These are phyloP conservation scores for Solanum rostratum DNA, from an alignment of 257 asterid species.

Conservation along the genomic window DNA sequence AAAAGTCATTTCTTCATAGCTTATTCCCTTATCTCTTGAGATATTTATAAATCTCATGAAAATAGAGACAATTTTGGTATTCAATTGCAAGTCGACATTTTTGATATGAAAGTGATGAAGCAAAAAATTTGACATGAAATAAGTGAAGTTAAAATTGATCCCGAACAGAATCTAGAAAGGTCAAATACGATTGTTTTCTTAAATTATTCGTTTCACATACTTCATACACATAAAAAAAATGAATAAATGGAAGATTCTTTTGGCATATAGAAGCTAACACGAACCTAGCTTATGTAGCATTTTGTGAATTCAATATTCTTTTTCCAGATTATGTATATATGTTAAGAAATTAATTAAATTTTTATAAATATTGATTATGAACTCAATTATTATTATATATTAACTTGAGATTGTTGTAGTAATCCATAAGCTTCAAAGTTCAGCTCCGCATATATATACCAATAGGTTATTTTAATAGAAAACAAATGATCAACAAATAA, in stretches of 20 bases:
- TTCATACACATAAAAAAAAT: too few species aligned
- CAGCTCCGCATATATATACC: neutral
- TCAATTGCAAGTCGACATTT: neutral
- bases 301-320: too few species aligned
- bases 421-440: neutral
- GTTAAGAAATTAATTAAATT: too few species aligned
- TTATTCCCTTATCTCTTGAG: neutral
- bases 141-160: neutral
- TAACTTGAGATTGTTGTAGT: neutral
- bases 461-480: neutral
- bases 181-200: too few species aligned
- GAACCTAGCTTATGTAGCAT: too few species aligned
- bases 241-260: too few species aligned
- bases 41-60: neutral
- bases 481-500: neutral
- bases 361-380: neutral
- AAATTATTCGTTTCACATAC: too few species aligned
- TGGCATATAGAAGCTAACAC: too few species aligned
- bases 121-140: neutral
- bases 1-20: neutral
- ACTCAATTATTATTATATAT: neutral
- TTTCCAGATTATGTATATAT: too few species aligned
- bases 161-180: neutral
- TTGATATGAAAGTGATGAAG: neutral
- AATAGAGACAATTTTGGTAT: neutral